Evolutionary conservation across 352 stramenopile species (phyloP).

Genomic region (Pythium coloratum): DNA sequence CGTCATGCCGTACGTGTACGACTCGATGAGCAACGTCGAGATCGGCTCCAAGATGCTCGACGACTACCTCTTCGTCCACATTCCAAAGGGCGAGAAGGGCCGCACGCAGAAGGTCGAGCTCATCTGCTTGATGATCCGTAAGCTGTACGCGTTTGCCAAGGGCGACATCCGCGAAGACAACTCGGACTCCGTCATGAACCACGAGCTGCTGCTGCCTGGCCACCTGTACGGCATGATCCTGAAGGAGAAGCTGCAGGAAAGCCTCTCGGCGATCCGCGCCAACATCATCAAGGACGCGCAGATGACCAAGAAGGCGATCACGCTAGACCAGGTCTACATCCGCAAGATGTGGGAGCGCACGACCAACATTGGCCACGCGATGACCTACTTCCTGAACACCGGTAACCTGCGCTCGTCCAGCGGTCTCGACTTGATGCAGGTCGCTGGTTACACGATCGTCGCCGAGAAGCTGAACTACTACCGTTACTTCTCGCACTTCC

Average conservation of each 20-base stretch:
- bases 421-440: slow-evolving; percentile 97
- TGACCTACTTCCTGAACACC: slow-evolving; percentile 99
- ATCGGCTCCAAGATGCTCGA: slow-evolving; percentile 89
- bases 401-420: slow-evolving; percentile 97
- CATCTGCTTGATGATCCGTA: slow-evolving; percentile 96
- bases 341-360: slow-evolving; percentile 93
- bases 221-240: slow-evolving; percentile 96
- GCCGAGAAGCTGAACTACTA: slow-evolving; percentile 99
- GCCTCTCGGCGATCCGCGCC: slow-evolving; percentile 67
- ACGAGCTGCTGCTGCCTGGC: slow-evolving; percentile 95
- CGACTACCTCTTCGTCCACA: slow-evolving; percentile 97
- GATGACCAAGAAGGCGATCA: slow-evolving; percentile 55
- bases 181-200: slow-evolving; percentile 98
- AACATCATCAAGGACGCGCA: slow-evolving; percentile 81
- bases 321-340: slow-evolving; percentile 89
- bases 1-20: slow-evolving; percentile 84
- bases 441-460: slow-evolving; percentile 98
- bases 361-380: slow-evolving; percentile 90
- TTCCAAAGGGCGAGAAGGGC: slow-evolving; percentile 87
- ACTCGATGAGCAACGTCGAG: slow-evolving; percentile 89
- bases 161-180: slow-evolving; percentile 96
- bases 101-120: slow-evolving; percentile 92
- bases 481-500: slow-evolving; percentile 98
- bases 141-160: slow-evolving; percentile 97
- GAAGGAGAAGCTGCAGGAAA: slow-evolving; percentile 99